phyloP scores from a whole-genome alignment of 306 rosid species.

The Cucurbita argyrosperma region DNA sequence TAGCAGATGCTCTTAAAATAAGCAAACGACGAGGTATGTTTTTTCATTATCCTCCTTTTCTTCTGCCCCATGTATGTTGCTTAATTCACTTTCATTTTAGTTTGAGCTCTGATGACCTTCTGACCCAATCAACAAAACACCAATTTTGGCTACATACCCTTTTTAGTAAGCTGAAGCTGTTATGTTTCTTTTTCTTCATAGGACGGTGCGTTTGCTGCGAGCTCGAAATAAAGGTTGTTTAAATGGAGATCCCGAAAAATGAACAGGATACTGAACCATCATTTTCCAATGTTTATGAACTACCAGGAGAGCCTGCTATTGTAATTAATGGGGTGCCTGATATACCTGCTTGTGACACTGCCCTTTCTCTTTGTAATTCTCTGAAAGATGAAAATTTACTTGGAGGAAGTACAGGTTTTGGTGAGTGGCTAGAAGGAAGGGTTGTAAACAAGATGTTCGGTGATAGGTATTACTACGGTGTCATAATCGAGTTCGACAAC shows the following conservation, averaged over 20 bases:
- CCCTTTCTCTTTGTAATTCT: not conserved
- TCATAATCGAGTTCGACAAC: slow-evolving; percentile 43
- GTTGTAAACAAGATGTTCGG: slow-evolving; percentile 56
- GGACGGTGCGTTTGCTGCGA: not conserved
- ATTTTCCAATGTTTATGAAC: slow-evolving; percentile 23
- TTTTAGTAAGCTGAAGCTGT: not conserved
- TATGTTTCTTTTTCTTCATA: not conserved
- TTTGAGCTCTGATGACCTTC: not conserved
- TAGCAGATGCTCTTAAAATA: not conserved
- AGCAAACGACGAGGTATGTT: not conserved
- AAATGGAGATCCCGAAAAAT: slow-evolving; percentile 3
- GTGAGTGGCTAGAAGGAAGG: slow-evolving; percentile 82
- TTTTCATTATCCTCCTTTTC: not conserved
- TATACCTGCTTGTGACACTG: slow-evolving; percentile 11
- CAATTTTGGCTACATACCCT: not conserved
- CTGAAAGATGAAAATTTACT: slow-evolving; percentile 9
- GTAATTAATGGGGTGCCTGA: slow-evolving; percentile 64
- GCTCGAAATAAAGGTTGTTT: not conserved
- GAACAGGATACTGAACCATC: slow-evolving; percentile 21
- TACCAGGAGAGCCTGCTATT: slow-evolving; percentile 75
- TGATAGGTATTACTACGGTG: slow-evolving; percentile 41
- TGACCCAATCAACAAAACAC: not conserved
- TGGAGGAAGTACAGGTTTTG: slow-evolving; percentile 21
- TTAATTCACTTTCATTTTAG: not conserved
- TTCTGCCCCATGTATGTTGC: not conserved